Evolutionary conservation across 805 yeast genomes (phyloP), one percentile per base, ranked within the genome.

Genomic region (Saccharomycopsis guyanensis): DNA sequence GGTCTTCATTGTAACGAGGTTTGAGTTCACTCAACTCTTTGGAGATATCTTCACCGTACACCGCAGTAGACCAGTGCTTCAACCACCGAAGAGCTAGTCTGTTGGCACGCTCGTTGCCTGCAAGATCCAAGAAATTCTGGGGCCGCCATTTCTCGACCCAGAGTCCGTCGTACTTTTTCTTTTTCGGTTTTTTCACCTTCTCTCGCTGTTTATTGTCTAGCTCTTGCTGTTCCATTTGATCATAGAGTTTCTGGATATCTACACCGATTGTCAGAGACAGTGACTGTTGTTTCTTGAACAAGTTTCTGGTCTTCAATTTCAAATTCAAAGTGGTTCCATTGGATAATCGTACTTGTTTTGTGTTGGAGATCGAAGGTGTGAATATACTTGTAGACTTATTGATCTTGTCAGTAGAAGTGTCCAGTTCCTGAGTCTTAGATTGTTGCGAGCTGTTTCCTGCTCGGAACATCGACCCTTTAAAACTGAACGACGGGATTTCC

Each of bases 131-230:
- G 62, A 80, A 82, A n/a, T 60, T 64, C 34, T 60, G 62, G 0
- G 91, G 87, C 50, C 86, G 66, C 70, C 81, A 83, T 58, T 80
- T 80, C 55, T 83, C 91, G 2, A 80, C 76, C 78, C 73, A 69
- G 13, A 70, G 50, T 22, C 40, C 43, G 4, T 38, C 36, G 3
- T 16, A 24, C 7, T 38, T 37, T 4, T 36, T 25, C 13, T 49
- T 29, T 36, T 34, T 34, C 20, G 19, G 15, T 24, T 40, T 38
- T 18, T 24, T 16, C 18, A 24, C 5, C 35, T n/a, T 37, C n/a
- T 29, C 20, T 16, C 10, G 31, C 0, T 38, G 20, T 10, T 20
- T 16, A 18, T 15, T 15, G 19, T 22, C 23, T 57, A n/a, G n/a
- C 51, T 31, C 58, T 52, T 2, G 53, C 48, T 20, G 19, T 23